Base-by-base conservation (phyloP, 495 filamentous ascomycete species). In the Durotheca rogersii region DNA sequence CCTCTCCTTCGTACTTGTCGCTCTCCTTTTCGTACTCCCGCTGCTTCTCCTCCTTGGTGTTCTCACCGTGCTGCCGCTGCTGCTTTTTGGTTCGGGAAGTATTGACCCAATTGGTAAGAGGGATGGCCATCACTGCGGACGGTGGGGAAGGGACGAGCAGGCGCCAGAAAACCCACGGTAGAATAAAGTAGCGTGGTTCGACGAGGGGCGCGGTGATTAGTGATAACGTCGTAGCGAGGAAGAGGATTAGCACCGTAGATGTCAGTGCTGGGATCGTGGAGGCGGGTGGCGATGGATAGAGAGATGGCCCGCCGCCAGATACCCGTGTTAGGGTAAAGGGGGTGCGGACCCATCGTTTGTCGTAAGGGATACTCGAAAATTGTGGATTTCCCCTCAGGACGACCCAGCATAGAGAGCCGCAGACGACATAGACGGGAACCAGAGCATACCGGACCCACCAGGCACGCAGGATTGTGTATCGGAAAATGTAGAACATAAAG, bases 401-500 rank as follows among this genome's bases (percentile, higher is more conserved):
- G 82, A 72, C n/a, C 81, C 78, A 61, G 69, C 71, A 83, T 70
- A 95, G 18, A 72, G 81, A 68, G 71, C 85, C 46, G 73, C 56
- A 58, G 81, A 76, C 55, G 83, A 68, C 60, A 47, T 77, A 76
- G 0, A 56, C 62, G 0, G 81, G 73, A 0, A 83, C 81, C 2
- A 85, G 82, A 11, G 78, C 64, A 62, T 94, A 94, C 25, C 85
- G 83, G 10, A 87, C 62, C 12, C 70, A 66, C 1, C 78, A 72
- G 45, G 89, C 81, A 16, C 72, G 72, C 2, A 80, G 75, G 42
- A 94, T 82, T 7, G 90, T 84, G 53, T 94, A 80, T 0, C 89
- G 86, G 72, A 98, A 97, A 47, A 93, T 75, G 68, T 98, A 98
- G 71, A 98, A 98, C 46, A 93, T 81, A 72, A 95, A 98, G 65